Evolutionary conservation across 1,284 basidiomycete species (phyloP).

Genomic region (Sanghuangporus sanghuang): DNA sequence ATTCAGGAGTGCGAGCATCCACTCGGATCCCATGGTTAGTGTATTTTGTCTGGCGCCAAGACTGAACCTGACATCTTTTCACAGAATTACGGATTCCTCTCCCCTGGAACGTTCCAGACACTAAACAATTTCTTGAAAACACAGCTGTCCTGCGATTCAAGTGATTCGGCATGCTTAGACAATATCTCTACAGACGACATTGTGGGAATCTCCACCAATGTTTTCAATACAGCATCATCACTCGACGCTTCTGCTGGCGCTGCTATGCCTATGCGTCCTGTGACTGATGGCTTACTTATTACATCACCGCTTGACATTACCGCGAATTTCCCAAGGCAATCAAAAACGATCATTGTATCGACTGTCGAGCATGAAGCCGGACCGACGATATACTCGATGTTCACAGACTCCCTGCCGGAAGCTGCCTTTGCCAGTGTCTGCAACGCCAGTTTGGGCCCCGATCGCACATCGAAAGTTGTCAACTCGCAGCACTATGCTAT

Average conservation of each 20-base stretch:
- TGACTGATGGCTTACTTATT: conserved; percentile 54
- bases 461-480: conserved; percentile 43
- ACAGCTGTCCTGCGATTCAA: conserved; percentile 41
- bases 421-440: conserved; percentile 38
- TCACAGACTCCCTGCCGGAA: conserved; percentile 36
- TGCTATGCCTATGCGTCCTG: conserved; percentile 56
- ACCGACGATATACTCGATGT: conserved; percentile 45
- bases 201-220: conserved; percentile 40
- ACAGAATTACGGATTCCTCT: conserved; percentile 71
- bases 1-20: conserved; percentile 72
- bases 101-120: conserved; percentile 43
- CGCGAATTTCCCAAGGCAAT: conserved; percentile 45
- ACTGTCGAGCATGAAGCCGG: conserved; percentile 68
- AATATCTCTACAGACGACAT: conserved; percentile 46
- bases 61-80: not conserved
- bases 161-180: conserved; percentile 47
- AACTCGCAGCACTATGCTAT: conserved; percentile 47
- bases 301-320: conserved; percentile 55
- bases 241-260: conserved; percentile 48
- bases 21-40: conserved; percentile 28
- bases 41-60: not conserved
- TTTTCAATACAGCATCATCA: conserved; percentile 35
- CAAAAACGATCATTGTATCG: conserved; percentile 65
- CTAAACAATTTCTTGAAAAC: conserved; percentile 53
- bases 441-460: conserved; percentile 41